Conservation (phyloP, 2,329 filamentous ascomycete species). For the Penicillium hesseltinei region DNA sequence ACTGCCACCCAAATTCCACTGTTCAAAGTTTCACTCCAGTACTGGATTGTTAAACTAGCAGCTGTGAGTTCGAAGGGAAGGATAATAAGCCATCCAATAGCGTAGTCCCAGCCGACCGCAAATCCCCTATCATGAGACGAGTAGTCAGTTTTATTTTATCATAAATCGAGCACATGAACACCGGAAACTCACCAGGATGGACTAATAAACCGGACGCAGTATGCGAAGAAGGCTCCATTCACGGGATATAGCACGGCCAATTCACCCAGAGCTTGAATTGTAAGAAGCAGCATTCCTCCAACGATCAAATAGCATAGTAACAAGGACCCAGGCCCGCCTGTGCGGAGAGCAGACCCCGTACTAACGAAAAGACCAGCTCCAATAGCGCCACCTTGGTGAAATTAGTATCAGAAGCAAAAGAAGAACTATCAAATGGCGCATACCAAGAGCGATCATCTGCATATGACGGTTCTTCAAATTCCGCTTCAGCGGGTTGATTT, state of each 20-base stretch:
- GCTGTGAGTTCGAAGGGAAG: slow-evolving; percentile 73
- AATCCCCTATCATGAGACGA: slow-evolving; percentile 37
- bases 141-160: not conserved
- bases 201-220: slow-evolving; percentile 60
- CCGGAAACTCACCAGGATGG: slow-evolving; percentile 49
- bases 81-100: slow-evolving; percentile 78
- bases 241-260: slow-evolving; percentile 61
- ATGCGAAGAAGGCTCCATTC: slow-evolving; percentile 63
- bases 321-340: slow-evolving; percentile 39
- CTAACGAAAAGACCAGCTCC: slow-evolving; percentile 45
- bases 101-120: slow-evolving; percentile 59
- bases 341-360: slow-evolving; percentile 37
- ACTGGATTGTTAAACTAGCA: slow-evolving; percentile 54
- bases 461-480: slow-evolving; percentile 35
- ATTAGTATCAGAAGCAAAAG: not conserved
- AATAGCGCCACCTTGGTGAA: slow-evolving; percentile 32
- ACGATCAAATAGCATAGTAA: slow-evolving; percentile 52
- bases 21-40: slow-evolving; percentile 52
- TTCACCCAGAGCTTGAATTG: slow-evolving; percentile 60
- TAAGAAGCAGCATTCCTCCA: slow-evolving; percentile 58
- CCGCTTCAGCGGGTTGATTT: slow-evolving; percentile 27
- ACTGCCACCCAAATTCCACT: slow-evolving; percentile 57
- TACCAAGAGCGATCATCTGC: slow-evolving; percentile 44
- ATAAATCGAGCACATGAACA: not conserved
- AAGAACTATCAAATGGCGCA: not conserved